Percentiles rank a stretch among this genome's conserved stretches.
Evolutionary conservation across 2,329 filamentous ascomycete genomes (phyloP).

Genomic region (Tolypocladium tropicale): DNA sequence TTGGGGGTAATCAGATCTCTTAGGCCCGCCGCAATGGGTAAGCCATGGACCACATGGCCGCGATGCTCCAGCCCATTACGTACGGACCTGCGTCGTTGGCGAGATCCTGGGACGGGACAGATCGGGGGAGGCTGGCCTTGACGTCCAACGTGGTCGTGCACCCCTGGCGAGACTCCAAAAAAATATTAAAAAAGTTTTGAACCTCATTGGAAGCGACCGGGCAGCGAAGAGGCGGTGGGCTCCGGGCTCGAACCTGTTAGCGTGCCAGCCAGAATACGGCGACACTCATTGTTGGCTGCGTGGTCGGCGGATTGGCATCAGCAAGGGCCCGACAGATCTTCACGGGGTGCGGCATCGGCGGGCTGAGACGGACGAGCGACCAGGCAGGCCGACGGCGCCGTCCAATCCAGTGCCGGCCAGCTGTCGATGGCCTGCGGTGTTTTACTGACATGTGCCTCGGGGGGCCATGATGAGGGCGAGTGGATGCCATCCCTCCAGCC

Average conservation of each 20-base stretch:
- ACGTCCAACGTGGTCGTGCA: not conserved
- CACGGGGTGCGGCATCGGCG: not conserved
- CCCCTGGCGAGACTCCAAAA: not conserved
- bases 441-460: conserved; percentile 13
- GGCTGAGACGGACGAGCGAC: not conserved
- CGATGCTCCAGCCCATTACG: conserved; percentile 8
- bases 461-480: not conserved
- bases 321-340: not conserved
- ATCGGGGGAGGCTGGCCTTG: not conserved
- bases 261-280: not conserved
- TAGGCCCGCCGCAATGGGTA: conserved; percentile 2
- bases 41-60: not conserved
- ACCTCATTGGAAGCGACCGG: not conserved
- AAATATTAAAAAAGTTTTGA: not conserved
- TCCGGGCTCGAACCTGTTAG: not conserved
- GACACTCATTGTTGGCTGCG: not conserved
- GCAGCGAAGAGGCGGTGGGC: not conserved
- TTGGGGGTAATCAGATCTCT: conserved; percentile 9
- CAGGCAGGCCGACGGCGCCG: not conserved
- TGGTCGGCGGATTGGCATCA: not conserved
- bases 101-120: conserved; percentile 5
- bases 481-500: not conserved
- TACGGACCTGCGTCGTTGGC: conserved; percentile 6
- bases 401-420: not conserved
- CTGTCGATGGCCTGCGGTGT: conserved; percentile 5